phyloP scores from a whole-genome alignment of 2,329 filamentous ascomycete species.

The Chalaropsis ovoidea region DNA sequence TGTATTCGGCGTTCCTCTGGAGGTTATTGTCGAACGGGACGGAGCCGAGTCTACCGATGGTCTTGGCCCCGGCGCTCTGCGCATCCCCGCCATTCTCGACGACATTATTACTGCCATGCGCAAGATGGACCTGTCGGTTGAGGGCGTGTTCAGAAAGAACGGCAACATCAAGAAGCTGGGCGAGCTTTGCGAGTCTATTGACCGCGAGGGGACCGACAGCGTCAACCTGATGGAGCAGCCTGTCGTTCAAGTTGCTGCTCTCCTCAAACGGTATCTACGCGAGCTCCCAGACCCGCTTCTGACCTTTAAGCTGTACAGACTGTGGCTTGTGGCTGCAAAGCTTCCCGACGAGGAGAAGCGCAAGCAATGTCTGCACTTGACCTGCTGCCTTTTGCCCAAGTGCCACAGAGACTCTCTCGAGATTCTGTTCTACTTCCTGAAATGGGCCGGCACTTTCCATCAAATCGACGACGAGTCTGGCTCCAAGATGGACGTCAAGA shows the following conservation, averaged over 20 bases:
- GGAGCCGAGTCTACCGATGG: slow-evolving; percentile 97
- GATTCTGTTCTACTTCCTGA: slow-evolving; percentile 89
- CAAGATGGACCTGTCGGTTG: slow-evolving; percentile 97
- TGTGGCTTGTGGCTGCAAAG: slow-evolving; percentile 86
- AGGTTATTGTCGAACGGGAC: slow-evolving; percentile 81
- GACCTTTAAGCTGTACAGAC: slow-evolving; percentile 84
- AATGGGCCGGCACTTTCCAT: slow-evolving; percentile 95
- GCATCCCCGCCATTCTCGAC: slow-evolving; percentile 89
- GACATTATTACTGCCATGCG: slow-evolving; percentile 90
- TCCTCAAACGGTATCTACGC: slow-evolving; percentile 89
- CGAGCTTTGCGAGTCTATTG: slow-evolving; percentile 75
- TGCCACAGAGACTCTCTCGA: slow-evolving; percentile 87
- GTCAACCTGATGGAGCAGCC: slow-evolving; percentile 81
- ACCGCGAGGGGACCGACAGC: slow-evolving; percentile 71
- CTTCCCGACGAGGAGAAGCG: slow-evolving; percentile 72
- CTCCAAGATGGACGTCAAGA: slow-evolving; percentile 98
- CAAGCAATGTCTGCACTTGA: slow-evolving; percentile 75
- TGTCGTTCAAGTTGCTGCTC: slow-evolving; percentile 84
- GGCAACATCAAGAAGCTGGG: slow-evolving; percentile 93
- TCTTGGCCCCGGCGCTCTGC: slow-evolving; percentile 79
- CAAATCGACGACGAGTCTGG: slow-evolving; percentile 94
- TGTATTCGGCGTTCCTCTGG: slow-evolving; percentile 81
- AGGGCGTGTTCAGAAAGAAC: slow-evolving; percentile 98
- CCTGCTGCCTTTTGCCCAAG: slow-evolving; percentile 87
- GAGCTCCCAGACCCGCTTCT: slow-evolving; percentile 90